phyloP scores from a whole-genome alignment of 1,139 yeast species.

The Saccharomyces hybrid region DNA sequence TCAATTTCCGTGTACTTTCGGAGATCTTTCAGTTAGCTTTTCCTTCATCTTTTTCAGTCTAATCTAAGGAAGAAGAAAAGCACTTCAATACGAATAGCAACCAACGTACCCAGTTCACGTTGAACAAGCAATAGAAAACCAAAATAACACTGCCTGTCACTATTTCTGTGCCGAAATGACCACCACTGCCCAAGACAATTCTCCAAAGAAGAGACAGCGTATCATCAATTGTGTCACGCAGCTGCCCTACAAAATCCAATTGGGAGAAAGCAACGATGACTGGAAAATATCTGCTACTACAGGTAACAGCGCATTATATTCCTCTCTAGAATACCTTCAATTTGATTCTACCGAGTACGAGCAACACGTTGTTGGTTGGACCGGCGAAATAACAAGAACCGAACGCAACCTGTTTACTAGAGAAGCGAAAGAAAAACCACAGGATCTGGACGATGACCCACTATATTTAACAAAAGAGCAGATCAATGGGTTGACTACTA shows the following conservation, averaged over 20 bases:
- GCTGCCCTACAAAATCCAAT: slow-evolving; percentile 30
- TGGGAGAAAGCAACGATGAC: slow-evolving; percentile 22
- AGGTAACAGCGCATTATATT: slow-evolving; percentile 80
- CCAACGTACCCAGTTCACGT: background rate
- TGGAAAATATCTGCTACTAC: slow-evolving; percentile 60
- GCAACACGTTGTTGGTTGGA: slow-evolving; percentile 87
- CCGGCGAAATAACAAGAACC: slow-evolving; percentile 59
- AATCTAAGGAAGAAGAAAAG: background rate
- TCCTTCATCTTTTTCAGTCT: background rate
- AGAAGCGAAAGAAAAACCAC: slow-evolving; percentile 10
- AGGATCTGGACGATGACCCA: slow-evolving; percentile 45
- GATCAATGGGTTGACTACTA: slow-evolving; percentile 34
- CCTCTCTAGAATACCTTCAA: slow-evolving; percentile 60
- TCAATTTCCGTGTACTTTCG: background rate
- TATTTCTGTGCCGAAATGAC: slow-evolving; percentile 4
- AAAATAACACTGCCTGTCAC: background rate
- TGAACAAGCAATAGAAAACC: background rate
- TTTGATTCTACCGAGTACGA: slow-evolving; percentile 69
- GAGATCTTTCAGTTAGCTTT: background rate
- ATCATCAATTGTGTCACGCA: slow-evolving; percentile 34
- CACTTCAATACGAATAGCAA: background rate
- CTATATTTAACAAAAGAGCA: slow-evolving; percentile 52
- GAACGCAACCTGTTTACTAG: slow-evolving; percentile 5
- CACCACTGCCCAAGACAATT: slow-evolving; percentile 4
- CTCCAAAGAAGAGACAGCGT: slow-evolving; percentile 21